Evolutionary conservation across 495 filamentous ascomycete species (phyloP).

Genomic region (Astrothelium subdiscretum): DNA sequence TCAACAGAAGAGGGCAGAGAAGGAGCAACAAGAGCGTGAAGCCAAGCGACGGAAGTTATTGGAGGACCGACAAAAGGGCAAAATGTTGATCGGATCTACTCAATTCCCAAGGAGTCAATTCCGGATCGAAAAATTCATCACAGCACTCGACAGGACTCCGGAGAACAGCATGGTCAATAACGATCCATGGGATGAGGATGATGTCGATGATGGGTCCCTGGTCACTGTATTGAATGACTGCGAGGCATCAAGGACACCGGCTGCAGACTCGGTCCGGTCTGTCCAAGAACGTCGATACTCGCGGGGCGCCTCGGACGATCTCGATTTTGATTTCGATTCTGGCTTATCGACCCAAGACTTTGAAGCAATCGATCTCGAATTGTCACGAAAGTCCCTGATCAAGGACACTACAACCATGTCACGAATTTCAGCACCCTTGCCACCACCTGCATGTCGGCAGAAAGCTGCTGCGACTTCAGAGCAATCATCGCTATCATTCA

Average conservation of each 20-base stretch:
- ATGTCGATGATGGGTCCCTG: constrained; percentile 4
- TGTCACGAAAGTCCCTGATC: background rate
- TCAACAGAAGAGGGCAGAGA: constrained; percentile 12
- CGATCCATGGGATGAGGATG: constrained; percentile 15
- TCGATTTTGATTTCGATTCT: background rate
- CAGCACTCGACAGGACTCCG: background rate
- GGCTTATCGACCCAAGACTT: background rate
- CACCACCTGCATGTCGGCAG: background rate
- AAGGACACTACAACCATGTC: background rate
- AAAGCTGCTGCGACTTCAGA: background rate
- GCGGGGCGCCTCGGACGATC: background rate
- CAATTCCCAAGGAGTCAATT: background rate
- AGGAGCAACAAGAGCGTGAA: constrained; percentile 13
- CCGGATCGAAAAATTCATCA: background rate
- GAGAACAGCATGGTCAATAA: background rate
- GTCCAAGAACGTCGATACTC: background rate
- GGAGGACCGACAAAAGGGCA: background rate
- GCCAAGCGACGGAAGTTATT: constrained; percentile 2
- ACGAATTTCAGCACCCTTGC: no score
- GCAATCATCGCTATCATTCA: background rate
- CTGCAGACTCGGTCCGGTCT: background rate
- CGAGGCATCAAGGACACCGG: no score
- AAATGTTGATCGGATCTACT: background rate
- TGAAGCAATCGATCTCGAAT: background rate
- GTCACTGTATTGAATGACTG: background rate